Percentiles rank a stretch among this genome's conserved stretches.
phyloP scores from a whole-genome alignment of 164 flowering plant species.

The Umbilicus rupestris region DNA sequence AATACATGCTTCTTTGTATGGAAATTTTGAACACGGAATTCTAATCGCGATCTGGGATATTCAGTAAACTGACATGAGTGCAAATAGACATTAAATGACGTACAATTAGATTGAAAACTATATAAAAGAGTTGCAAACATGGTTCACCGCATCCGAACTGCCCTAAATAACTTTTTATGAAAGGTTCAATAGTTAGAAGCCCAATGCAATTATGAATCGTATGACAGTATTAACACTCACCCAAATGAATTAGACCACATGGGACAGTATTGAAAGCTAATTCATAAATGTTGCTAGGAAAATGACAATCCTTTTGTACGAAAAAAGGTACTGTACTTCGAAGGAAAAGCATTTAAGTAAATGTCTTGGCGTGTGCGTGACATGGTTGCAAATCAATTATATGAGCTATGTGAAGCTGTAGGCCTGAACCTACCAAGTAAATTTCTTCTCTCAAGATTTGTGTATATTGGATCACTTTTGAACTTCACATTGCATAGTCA shows the following conservation, averaged over 20 bases:
- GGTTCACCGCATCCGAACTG: background rate
- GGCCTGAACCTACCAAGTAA: constrained; percentile 90
- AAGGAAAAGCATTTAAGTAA: no score
- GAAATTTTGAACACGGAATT: no score
- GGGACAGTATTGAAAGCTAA: background rate
- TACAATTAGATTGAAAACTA: no score
- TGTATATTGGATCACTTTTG: background rate
- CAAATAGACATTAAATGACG: no score
- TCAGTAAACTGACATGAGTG: no score
- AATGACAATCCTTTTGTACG: no score
- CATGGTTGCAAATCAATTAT: constrained; percentile 96
- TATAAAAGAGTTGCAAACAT: background rate
- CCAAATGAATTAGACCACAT: background rate
- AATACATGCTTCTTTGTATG: no score
- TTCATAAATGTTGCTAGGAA: background rate
- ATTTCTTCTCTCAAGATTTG: background rate
- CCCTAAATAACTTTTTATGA: background rate
- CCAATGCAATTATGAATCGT: background rate
- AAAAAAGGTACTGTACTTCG: no score
- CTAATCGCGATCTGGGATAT: no score
- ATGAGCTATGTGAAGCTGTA: constrained; percentile 98
- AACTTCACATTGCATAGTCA: no score
- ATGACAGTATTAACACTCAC: background rate
- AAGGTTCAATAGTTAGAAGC: no score
- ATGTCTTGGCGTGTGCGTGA: constrained; percentile 99